Evolutionary conservation across 2,329 filamentous ascomycete genomes (phyloP).

Genomic region (Colletotrichum noveboracense): DNA sequence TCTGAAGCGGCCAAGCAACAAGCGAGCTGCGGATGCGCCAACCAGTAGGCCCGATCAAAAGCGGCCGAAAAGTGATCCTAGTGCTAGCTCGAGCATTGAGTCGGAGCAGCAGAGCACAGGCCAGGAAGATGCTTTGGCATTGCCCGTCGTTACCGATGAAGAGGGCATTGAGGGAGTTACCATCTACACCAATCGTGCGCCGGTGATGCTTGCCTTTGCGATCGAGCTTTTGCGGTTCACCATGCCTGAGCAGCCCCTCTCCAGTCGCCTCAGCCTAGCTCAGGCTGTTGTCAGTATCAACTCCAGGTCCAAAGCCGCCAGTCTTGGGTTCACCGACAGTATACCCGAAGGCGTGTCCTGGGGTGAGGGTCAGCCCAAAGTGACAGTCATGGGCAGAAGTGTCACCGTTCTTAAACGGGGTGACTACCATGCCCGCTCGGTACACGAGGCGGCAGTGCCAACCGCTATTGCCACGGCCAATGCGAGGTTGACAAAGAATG

Average conservation of each 20-base stretch:
- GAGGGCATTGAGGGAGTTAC: slow-evolving; percentile 61
- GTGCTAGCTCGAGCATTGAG: slow-evolving; percentile 16
- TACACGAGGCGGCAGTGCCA: neutral
- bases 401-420: slow-evolving; percentile 78
- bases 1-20: slow-evolving; percentile 38
- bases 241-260: slow-evolving; percentile 84
- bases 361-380: slow-evolving; percentile 76
- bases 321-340: slow-evolving; percentile 70
- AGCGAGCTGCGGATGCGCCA: neutral
- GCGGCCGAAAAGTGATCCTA: neutral
- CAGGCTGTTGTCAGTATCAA: slow-evolving; percentile 87
- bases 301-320: slow-evolving; percentile 77
- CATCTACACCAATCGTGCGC: slow-evolving; percentile 80
- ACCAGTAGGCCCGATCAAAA: slow-evolving; percentile 25
- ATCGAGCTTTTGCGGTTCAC: slow-evolving; percentile 77
- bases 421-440: slow-evolving; percentile 61
- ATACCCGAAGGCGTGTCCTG: slow-evolving; percentile 74
- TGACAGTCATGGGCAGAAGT: slow-evolving; percentile 76
- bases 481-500: neutral
- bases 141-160: slow-evolving; percentile 65
- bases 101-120: slow-evolving; percentile 36
- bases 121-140: slow-evolving; percentile 64
- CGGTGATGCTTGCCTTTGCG: slow-evolving; percentile 81
- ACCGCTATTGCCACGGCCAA: slow-evolving; percentile 14
- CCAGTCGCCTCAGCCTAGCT: slow-evolving; percentile 81